These are phyloP conservation scores for Globisporangium nagaii DNA, from an alignment of 352 stramenopile genomes.

Conservation along the genomic window DNA sequence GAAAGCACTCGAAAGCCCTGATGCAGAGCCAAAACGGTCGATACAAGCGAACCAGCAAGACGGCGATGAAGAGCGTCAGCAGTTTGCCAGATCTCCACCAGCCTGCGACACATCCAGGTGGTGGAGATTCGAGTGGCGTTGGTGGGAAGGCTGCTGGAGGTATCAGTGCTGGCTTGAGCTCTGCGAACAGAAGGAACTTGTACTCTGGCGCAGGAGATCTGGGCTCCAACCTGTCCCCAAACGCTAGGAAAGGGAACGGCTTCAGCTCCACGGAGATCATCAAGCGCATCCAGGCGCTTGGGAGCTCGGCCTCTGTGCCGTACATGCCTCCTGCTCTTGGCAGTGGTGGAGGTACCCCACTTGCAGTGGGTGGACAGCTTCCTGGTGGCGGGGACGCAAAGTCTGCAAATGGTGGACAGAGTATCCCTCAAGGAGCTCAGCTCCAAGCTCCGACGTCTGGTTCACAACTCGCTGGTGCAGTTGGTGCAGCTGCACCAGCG, in stretches of 20 bases:
- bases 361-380: not conserved
- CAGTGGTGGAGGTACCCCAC: not conserved
- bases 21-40: not conserved
- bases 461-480: not conserved
- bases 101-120: not conserved
- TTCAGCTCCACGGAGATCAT: slow-evolving; percentile 50
- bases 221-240: not conserved
- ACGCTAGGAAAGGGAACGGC: not conserved
- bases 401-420: not conserved
- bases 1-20: slow-evolving; percentile 10
- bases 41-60: slow-evolving; percentile 8
- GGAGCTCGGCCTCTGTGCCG: slow-evolving; percentile 35
- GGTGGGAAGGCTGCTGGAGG: not conserved
- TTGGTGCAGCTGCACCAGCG: not conserved
- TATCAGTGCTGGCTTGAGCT: not conserved
- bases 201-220: not conserved
- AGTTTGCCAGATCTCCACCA: slow-evolving; percentile 38
- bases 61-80: slow-evolving; percentile 15
- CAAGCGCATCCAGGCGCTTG: slow-evolving; percentile 42
- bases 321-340: slow-evolving; percentile 4
- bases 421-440: not conserved
- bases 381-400: not conserved
- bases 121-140: not conserved
- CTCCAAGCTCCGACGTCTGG: not conserved
- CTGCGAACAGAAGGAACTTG: not conserved